Evolutionary conservation across 108 stramenopile species (phyloP).

Genomic region (Skeletonema costatum): DNA sequence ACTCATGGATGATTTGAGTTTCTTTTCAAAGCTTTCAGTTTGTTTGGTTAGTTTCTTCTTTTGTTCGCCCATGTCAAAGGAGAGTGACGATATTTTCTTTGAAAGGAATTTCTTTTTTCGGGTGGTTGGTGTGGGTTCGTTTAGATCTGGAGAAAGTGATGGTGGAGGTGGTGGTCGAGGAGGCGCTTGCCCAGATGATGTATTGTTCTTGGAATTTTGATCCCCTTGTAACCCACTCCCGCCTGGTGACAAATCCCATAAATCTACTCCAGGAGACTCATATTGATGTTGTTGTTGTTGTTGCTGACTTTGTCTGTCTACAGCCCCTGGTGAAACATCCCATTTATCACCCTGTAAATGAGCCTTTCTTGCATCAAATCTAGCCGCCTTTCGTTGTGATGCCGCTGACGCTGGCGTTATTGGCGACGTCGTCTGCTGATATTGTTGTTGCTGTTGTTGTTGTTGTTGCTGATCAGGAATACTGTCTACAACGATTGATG

Average conservation of each 20-base stretch:
- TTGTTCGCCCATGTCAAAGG: slow-evolving; percentile 8
- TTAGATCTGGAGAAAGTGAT: neutral
- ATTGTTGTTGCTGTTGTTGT: neutral
- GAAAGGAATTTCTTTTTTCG: neutral
- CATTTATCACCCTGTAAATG: slow-evolving; percentile 16
- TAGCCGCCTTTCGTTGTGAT: slow-evolving; percentile 26
- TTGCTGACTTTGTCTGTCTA: neutral
- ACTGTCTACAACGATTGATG: neutral
- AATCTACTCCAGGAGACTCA: slow-evolving; percentile 2
- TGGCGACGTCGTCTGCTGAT: neutral
- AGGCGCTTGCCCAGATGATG: neutral
- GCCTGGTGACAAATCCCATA: neutral
- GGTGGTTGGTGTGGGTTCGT: neutral
- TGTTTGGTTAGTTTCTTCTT: slow-evolving; percentile 13
- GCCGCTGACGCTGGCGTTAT: slow-evolving; percentile 1
- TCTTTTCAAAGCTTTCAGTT: slow-evolving; percentile 1
- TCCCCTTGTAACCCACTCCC: neutral
- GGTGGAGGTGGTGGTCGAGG: neutral
- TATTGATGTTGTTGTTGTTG: neutral
- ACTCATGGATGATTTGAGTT: slow-evolving; percentile 11
- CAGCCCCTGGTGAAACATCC: neutral
- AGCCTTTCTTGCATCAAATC: slow-evolving; percentile 36
- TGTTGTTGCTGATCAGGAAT: neutral
- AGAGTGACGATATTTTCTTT: neutral
- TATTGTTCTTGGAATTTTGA: neutral